These are phyloP conservation scores for Cyberlindnera misumaiensis DNA, from an alignment of 805 yeast species.

Conservation along the genomic window DNA sequence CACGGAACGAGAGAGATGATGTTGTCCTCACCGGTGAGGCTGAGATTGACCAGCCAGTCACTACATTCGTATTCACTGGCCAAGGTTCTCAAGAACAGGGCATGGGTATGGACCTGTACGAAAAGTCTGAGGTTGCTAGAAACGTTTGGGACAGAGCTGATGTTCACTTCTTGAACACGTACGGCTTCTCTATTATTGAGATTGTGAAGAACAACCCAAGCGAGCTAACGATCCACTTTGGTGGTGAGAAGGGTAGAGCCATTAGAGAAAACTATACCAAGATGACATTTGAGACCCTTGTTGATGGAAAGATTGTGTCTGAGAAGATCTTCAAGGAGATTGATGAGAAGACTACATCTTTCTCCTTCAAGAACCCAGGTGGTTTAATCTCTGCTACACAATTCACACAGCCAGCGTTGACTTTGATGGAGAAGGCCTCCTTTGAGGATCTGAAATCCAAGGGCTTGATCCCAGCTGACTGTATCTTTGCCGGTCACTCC, in stretches of 20 bases:
- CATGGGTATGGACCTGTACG: constrained; percentile 99
- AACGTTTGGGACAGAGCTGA: constrained; percentile 99
- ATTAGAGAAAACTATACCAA: constrained; percentile 91
- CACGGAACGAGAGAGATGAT: constrained; percentile 75
- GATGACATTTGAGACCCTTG: constrained; percentile 96
- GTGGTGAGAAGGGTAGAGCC: constrained; percentile 95
- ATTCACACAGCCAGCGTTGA: constrained; percentile 98
- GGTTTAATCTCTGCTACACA: constrained; percentile 97
- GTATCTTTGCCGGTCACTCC: constrained; percentile 98
- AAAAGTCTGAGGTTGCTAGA: constrained; percentile 83
- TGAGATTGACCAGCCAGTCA: constrained; percentile 96
- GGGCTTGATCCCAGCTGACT: constrained; percentile 90
- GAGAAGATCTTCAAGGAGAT: constrained; percentile 96
- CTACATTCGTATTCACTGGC: constrained; percentile 97
- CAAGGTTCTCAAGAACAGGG: constrained; percentile 99
- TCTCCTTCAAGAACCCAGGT: constrained; percentile 85
- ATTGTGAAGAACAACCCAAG: constrained; percentile 95
- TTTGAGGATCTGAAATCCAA: constrained; percentile 95
- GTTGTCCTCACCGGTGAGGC: constrained; percentile 91
- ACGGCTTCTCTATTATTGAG: constrained; percentile 94
- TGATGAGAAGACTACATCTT: constrained; percentile 71
- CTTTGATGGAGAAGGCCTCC: constrained; percentile 98
- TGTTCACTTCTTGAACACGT: constrained; percentile 81
- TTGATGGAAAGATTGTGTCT: constrained; percentile 73
- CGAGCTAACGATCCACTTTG: constrained; percentile 92